These are phyloP conservation scores for Lolium perenne DNA, from an alignment of 176 grass and related monocot species.

Conservation along the genomic window DNA sequence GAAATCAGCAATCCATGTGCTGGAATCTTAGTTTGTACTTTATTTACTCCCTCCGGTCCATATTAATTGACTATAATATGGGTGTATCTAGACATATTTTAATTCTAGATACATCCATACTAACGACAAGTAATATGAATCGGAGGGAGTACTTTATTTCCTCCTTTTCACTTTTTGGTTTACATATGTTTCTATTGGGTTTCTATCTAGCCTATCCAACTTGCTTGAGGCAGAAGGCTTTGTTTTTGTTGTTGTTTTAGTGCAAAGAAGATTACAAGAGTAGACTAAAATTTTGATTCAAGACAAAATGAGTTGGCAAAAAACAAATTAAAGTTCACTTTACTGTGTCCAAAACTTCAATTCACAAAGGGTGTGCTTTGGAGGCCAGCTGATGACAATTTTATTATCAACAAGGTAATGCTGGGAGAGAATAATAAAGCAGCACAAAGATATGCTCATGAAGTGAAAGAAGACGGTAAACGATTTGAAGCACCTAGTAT, in stretches of 20 bases:
- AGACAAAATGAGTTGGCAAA: not conserved
- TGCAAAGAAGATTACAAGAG: not conserved
- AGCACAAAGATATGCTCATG: not conserved
- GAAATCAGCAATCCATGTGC: not conserved
- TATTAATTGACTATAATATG: no score
- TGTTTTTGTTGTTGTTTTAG: not conserved
- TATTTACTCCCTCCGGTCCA: not conserved
- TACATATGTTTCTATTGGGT: not conserved
- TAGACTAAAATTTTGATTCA: conserved; percentile 1
- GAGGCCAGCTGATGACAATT: not conserved
- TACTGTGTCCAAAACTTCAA: conserved; percentile 18
- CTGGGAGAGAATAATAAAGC: not conserved
- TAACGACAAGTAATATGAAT: no score
- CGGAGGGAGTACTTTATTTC: not conserved
- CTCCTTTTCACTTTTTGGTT: not conserved
- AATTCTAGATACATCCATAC: no score
- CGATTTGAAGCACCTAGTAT: conserved; percentile 7
- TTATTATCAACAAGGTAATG: not conserved
- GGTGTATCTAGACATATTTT: no score
- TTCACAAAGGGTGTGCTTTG: not conserved
- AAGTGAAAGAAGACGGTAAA: conserved; percentile 8
- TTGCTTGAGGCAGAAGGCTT: not conserved
- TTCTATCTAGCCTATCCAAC: not conserved
- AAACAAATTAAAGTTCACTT: conserved; percentile 27
- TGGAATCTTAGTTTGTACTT: not conserved